Conservation (phyloP, 345 rosid genomes). For the Aquilaria yunnanensis region DNA sequence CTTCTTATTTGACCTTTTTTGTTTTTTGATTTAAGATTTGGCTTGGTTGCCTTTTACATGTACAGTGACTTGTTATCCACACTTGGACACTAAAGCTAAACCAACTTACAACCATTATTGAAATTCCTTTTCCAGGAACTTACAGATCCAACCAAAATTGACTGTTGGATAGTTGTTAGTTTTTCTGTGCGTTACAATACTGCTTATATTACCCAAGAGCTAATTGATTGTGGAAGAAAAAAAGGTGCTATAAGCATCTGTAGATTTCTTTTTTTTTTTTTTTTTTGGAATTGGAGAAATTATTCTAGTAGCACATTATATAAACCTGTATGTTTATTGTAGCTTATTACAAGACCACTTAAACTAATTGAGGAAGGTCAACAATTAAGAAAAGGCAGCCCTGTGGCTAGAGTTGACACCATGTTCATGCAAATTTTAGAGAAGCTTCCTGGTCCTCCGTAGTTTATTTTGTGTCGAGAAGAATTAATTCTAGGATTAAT, state of each 20-base stretch:
- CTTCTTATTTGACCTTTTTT: constrained; percentile 3
- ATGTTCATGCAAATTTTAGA: constrained; percentile 53
- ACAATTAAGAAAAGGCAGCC: constrained; percentile 35
- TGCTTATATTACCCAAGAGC: constrained; percentile 51
- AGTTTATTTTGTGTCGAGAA: constrained; percentile 73
- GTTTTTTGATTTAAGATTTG: neutral
- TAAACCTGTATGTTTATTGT: constrained; percentile 9
- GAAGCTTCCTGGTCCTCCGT: constrained; percentile 53
- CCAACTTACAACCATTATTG: neutral
- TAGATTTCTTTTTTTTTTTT: constrained; percentile 20
- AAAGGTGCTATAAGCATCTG: constrained; percentile 67
- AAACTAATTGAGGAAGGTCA: constrained; percentile 72
- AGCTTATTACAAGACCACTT: constrained; percentile 69
- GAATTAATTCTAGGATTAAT: constrained; percentile 72
- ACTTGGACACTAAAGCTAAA: constrained; percentile 61
- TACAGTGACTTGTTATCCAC: constrained; percentile 19
- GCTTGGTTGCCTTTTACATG: neutral
- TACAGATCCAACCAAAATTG: constrained; percentile 37
- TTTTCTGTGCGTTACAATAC: constrained; percentile 75
- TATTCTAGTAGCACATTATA: constrained; percentile 2
- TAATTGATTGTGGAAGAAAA: constrained; percentile 56
- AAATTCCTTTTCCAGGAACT: constrained; percentile 40
- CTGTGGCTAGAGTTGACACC: constrained; percentile 68
- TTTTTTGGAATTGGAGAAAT: neutral
- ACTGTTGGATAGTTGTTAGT: no score